Evolutionary conservation across 1,284 basidiomycete genomes (phyloP), one percentile per base, ranked within the genome.

Genomic region (Ustilago cynodontis): DNA sequence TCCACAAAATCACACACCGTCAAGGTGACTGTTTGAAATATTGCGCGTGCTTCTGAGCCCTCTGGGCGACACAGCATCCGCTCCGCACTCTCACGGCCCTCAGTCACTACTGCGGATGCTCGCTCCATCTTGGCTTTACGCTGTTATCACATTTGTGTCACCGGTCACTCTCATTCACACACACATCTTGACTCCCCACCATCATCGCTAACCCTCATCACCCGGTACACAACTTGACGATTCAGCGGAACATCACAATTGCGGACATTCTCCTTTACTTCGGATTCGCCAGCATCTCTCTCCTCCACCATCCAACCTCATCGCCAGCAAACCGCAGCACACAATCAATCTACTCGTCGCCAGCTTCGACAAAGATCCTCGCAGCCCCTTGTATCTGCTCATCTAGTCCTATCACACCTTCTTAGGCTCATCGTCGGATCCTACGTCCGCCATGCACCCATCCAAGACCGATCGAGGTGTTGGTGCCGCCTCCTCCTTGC

Each of bases 371-470:
- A 33, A 33, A 33, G 31, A 11, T 33, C 31, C 11, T 6, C 31
- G 31, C n/a, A n/a, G n/a, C 31, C 11, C 31, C 5, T 11, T 33
- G 14, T 18, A 49, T 22, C 22, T 18, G 22, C n/a, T 51, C 24
- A 20, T 14, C n/a, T 28, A 9, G 10, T 29, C 1, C n/a, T 31
- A 28, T 4, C 3, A n/a, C 18, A 54, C 16, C 33, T 2, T 5
- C 3, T 22, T 18, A 14, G 31, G 20, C 56, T 47, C 14, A 11
- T 59, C 33, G 26, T 26, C 57, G 29, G 24, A 28, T n/a, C 24
- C 43, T 16, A 28, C 26, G 14, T 24, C 41, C 31, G 56, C 16
- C 28, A 75, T 75, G 72, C 72, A 66, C 59, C 59, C 72, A 16
- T 59, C 60, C 41, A 75, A 58, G 59, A 39, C 26, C 7, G 64